Percentiles rank a stretch among this genome's conserved stretches.
Conservation (phyloP, 768 basidiomycete species). For the Hericium coralloides region DNA sequence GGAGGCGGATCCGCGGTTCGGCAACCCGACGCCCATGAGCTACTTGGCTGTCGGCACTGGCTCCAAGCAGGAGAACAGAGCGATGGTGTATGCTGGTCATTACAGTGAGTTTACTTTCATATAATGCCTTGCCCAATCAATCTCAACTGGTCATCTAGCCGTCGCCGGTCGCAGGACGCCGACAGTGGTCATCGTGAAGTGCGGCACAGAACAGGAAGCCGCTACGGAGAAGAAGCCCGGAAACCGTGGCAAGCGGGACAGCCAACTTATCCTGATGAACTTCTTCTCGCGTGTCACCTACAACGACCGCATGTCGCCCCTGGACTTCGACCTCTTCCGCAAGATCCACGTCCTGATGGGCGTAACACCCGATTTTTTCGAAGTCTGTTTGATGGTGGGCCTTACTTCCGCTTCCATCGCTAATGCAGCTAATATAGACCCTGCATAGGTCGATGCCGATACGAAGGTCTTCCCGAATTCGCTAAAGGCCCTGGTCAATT, state of each 20-base stretch:
- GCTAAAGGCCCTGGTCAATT: constrained; percentile 85
- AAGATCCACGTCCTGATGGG: constrained; percentile 96
- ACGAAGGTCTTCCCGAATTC: constrained; percentile 93
- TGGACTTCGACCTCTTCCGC: constrained; percentile 97
- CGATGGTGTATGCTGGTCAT: constrained; percentile 99
- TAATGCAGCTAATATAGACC: neutral
- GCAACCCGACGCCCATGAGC: constrained; percentile 91
- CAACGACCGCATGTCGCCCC: constrained; percentile 96
- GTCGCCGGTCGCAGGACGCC: constrained; percentile 88
- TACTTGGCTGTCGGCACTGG: constrained; percentile 90
- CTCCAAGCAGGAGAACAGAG: constrained; percentile 82
- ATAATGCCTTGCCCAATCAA: neutral
- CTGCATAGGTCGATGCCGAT: constrained; percentile 82
- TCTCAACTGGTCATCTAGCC: constrained; percentile 30
- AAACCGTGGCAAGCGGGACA: constrained; percentile 97
- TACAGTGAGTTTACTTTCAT: constrained; percentile 59
- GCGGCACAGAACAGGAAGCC: constrained; percentile 84
- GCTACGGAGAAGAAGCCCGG: constrained; percentile 86
- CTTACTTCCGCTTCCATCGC: neutral
- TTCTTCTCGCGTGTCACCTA: constrained; percentile 99
- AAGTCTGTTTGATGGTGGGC: constrained; percentile 92
- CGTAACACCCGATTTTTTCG: constrained; percentile 98
- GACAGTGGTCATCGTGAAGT: constrained; percentile 91
- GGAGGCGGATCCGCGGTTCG: constrained; percentile 92
- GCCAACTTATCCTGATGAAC: constrained; percentile 98